Conservation (phyloP, 108 stramenopile species). For the Parmales sp. region DNA sequence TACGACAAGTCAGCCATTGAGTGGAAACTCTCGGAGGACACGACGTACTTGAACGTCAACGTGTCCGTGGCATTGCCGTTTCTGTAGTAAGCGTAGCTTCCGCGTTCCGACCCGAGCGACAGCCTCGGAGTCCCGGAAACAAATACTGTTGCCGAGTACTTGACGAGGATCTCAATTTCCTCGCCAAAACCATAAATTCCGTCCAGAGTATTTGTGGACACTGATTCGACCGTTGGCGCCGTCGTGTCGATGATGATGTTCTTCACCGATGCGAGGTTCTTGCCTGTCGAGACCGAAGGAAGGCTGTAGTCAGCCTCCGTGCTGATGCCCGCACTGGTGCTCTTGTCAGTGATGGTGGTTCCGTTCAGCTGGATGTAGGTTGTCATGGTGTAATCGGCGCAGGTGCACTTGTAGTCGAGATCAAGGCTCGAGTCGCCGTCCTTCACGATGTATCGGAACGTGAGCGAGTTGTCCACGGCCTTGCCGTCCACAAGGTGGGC, state of each 20-base stretch:
- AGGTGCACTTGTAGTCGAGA: not conserved
- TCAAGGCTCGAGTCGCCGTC: not conserved
- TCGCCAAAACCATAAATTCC: slow-evolving; percentile 5
- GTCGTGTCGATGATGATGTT: not conserved
- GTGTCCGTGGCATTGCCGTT: not conserved
- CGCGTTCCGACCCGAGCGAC: not conserved
- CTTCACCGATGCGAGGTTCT: not conserved
- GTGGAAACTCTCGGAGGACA: not conserved
- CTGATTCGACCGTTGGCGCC: not conserved
- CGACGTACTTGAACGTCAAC: not conserved
- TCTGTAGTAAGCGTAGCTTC: slow-evolving; percentile 6
- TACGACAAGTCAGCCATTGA: slow-evolving; percentile 1
- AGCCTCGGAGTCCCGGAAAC: not conserved
- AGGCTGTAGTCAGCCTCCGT: not conserved
- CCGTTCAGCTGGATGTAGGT: slow-evolving; percentile 2
- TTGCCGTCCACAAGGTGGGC: slow-evolving; percentile 2
- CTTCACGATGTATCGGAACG: not conserved
- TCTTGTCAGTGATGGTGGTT: not conserved
- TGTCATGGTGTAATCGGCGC: not conserved
- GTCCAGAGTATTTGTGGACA: not conserved
- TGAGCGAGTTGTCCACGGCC: not conserved
- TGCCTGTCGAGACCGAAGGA: not conserved
- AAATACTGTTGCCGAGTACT: not conserved
- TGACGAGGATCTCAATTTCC: not conserved
- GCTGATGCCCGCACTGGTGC: not conserved